A percentile compares a stretch with the other conserved stretches of the same genome.
These are phyloP conservation scores for Herpetomonas samuelpessoai DNA, from an alignment of 208 protist species.

Conservation along the genomic window DNA sequence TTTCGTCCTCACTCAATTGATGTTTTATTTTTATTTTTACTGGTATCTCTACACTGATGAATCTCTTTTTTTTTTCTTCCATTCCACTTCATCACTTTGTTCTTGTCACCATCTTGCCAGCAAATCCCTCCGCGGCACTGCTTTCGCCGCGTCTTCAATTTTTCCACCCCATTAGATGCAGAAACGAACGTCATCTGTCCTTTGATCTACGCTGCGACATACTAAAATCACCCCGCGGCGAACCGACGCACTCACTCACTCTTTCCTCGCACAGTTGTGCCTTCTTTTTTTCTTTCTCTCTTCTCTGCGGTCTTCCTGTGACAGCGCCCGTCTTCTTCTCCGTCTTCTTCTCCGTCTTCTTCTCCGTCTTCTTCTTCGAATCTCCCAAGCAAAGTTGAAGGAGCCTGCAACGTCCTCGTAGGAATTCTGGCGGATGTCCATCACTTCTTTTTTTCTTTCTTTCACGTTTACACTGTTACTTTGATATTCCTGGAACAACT, in stretches of 20 bases:
- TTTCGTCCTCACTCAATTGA: not conserved
- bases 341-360: no score
- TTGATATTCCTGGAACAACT: not conserved
- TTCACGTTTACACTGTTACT: not conserved
- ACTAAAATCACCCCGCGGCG: no score
- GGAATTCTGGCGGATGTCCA: no score
- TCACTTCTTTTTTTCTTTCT: not conserved
- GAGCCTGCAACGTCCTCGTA: no score
- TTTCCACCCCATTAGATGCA: not conserved
- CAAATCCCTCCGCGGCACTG: no score
- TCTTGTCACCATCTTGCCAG: not conserved
- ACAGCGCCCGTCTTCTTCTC: no score
- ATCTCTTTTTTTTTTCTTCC: not conserved
- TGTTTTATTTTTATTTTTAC: not conserved
- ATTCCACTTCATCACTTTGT: not conserved
- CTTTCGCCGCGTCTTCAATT: no score
- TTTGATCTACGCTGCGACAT: no score
- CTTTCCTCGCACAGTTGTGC: not conserved
- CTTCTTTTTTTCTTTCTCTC: conserved; percentile 3
- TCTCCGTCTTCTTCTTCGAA: no score
- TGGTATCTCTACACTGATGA: not conserved
- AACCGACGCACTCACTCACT: not conserved
- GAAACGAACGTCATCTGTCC: not conserved
- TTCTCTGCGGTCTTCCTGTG: no score
- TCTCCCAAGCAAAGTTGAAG: no score